Evolutionary conservation across 2,329 filamentous ascomycete species (phyloP), one percentile per base, ranked within the genome.

Genomic region (Nectriaceae sp.): DNA sequence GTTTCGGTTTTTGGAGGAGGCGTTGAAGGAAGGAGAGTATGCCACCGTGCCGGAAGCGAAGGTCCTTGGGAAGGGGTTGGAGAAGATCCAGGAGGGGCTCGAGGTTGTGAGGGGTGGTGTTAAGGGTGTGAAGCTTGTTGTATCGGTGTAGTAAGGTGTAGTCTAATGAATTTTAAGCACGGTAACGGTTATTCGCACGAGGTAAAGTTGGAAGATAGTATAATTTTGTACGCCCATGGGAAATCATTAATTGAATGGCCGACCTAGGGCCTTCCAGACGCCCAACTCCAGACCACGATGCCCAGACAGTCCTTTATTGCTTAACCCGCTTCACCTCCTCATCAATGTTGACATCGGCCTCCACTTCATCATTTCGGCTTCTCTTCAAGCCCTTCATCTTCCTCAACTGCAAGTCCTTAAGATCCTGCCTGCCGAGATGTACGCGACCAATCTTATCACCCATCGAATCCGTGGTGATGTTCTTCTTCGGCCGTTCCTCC

Each of bases 361-460:
- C 74, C 15, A 63, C 75, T 4, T 74, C 76, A 43, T 80, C 82
- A 54, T 85, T 85, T 46, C 90, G 83, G 56, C 80, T 84, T 57
- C 94, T 81, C 83, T 97, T 99, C 59, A 99, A 72, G 59, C 92
- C 94, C 84, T 99, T 99, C 92, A 99, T 97, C 84, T 99, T 99
- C 66, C 94, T 86, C 44, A 92, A 95, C 78, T 99, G 94, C 71
- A 99, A 72, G 62, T 88, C 82, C 65, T 78, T 79, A 50, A 99
- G 80, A 73, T 99, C 91, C 73, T 97, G 91, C 75, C 87, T 90
- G 65, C 89, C 90, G 51, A 96, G 73, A 70, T 99, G 94, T 55
- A 99, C 88, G 60, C 91, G 86, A 55, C 93, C 94, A 56, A 97
- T 80, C 85, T 97, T 97, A 73, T 99, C 94, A 68, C 94, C 94